Base-by-base conservation (phyloP, 495 filamentous ascomycete genomes). In the Cetradonia linearis region DNA sequence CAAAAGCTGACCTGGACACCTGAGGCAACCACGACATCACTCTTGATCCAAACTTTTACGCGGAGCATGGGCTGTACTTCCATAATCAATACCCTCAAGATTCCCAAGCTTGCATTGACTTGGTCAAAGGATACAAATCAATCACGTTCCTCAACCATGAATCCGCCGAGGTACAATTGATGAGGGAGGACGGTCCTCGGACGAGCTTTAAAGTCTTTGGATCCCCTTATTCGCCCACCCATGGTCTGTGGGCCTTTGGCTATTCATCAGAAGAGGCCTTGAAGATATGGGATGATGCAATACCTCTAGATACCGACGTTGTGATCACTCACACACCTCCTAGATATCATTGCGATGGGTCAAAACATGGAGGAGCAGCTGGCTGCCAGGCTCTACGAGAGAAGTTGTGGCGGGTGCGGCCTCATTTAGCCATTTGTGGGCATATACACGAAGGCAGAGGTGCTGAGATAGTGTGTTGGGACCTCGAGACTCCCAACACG, bases 1-100 rank as follows among this genome's bases (percentile, higher is more conserved):
- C 23, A 42, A 33, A 46, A 37, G 49, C 47, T 31, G 50, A 66
- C 30, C 36, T 1, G 27, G 0, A 10, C 31, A 20, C 27, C 30
- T 47, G 61, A 88, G 86, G 87, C 28, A 93, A 92, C 67, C 88
- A 93, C 67, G 88, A 93, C 65, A 75, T 91, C 53, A 87, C 85
- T 0, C 74, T 93, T 5, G 87, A 91, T 68, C 59, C 66, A 23
- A 65, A 69, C 0, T 87, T 89, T 71, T 86, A 86, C 64, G 63
- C 72, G 2, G 67, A 82, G 34, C 71, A 85, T 61, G 80, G 82
- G 5, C 60, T 70, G 0, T 74, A 73, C 49, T 84, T 85, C 64
- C 83, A 86, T 65, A 80, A 81, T 61, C 72, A 83, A 50, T 65
- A 71, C n/a, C 77, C 77, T 18, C 77, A 88, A 70, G 74, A 83